Conservation (phyloP, 1,284 basidiomycete species). For the Puccinia brachypodii region DNA sequence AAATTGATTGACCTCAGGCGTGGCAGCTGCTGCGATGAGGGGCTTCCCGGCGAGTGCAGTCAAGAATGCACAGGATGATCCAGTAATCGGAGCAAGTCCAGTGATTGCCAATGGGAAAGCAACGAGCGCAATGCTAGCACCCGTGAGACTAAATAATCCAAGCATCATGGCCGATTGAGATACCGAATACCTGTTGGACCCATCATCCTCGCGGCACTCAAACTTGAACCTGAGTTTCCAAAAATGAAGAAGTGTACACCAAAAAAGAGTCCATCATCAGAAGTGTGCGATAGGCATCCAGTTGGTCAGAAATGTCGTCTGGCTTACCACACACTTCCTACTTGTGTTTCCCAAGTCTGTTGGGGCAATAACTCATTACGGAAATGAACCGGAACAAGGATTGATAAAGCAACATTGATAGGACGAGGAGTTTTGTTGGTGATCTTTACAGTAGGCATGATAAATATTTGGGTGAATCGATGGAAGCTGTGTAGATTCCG, state of each 20-base stretch:
- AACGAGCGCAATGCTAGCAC: conserved; percentile 33
- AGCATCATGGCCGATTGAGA: conserved; percentile 27
- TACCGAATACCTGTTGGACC: conserved; percentile 33
- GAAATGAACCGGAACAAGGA: conserved; percentile 37
- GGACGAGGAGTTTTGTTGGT: conserved; percentile 14
- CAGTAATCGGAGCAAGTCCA: conserved; percentile 26
- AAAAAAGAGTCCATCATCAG: neutral
- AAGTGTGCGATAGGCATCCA: too few relatives aligned
- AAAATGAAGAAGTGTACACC: neutral
- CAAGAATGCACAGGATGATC: conserved; percentile 25
- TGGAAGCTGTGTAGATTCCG: neutral
- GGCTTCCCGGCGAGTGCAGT: conserved; percentile 23
- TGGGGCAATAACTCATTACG: conserved; percentile 4
- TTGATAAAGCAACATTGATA: conserved; percentile 32
- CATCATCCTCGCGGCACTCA: conserved; percentile 30
- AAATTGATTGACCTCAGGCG: conserved; percentile 11
- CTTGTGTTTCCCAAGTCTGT: conserved; percentile 31
- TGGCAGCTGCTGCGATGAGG: conserved; percentile 29
- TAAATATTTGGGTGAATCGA: neutral
- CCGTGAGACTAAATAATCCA: conserved; percentile 36
- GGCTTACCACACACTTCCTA: conserved; percentile 38
- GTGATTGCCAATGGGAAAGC: conserved; percentile 29
- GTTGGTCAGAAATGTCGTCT: neutral
- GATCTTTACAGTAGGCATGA: conserved; percentile 33
- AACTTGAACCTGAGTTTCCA: conserved; percentile 24